Conservation (phyloP, 1,284 basidiomycete genomes). For the Moesziomyces sp. region DNA sequence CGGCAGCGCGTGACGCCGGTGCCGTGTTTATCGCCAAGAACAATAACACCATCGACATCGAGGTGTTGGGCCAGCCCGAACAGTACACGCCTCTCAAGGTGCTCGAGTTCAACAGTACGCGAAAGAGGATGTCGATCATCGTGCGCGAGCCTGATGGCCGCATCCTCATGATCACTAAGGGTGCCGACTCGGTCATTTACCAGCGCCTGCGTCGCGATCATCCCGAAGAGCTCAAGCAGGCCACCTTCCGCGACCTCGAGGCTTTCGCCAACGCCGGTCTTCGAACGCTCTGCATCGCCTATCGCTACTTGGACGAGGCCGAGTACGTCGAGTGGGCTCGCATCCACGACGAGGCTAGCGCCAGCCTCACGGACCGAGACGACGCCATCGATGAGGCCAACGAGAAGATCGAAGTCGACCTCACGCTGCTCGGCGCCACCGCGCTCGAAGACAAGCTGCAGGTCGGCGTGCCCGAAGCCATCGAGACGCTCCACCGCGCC, state of each 20-base stretch:
- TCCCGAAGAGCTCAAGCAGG: conserved; percentile 78
- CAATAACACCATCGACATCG: conserved; percentile 83
- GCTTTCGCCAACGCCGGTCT: conserved; percentile 91
- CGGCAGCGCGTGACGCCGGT: conserved; percentile 88
- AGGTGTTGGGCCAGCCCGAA: conserved; percentile 89
- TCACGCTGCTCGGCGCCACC: conserved; percentile 89
- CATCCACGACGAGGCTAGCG: conserved; percentile 82
- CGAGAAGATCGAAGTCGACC: conserved; percentile 82
- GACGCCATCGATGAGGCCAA: conserved; percentile 89
- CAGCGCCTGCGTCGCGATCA: conserved; percentile 81
- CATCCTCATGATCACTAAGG: conserved; percentile 89
- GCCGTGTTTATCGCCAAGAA: conserved; percentile 87
- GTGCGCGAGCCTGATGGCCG: conserved; percentile 83
- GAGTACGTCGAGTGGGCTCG: conserved; percentile 86
- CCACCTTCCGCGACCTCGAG: conserved; percentile 88
- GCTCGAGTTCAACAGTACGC: conserved; percentile 90
- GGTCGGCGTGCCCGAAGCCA: conserved; percentile 94
- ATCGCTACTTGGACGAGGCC: conserved; percentile 80
- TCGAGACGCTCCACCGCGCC: conserved; percentile 87
- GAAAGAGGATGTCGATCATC: conserved; percentile 93
- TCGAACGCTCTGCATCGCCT: conserved; percentile 90
- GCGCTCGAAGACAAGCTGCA: conserved; percentile 97
- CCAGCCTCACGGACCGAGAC: conserved; percentile 81
- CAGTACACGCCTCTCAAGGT: conserved; percentile 81
- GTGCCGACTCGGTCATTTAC: conserved; percentile 96